Conservation (phyloP, 345 rosid species). For the Rubroshorea leprosula region DNA sequence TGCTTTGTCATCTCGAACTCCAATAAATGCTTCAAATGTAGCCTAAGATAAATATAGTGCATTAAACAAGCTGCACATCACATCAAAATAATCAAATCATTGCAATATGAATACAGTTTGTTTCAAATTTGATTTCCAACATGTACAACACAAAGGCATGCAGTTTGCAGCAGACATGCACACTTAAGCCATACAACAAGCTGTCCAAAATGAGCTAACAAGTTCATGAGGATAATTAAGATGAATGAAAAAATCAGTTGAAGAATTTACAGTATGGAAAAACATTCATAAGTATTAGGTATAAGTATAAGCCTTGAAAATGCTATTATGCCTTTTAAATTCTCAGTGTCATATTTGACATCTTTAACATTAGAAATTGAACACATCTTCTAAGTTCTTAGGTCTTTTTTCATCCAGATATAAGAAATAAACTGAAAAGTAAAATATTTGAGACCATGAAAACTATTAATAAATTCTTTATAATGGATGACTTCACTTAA, state of each 20-base stretch:
- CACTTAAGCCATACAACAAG: background rate
- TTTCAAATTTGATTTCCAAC: background rate
- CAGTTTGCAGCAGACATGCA: background rate
- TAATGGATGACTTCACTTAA: background rate
- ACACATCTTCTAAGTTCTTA: background rate
- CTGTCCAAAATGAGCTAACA: background rate
- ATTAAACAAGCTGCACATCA: background rate
- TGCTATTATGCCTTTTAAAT: background rate
- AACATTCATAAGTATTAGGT: no score
- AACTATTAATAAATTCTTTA: background rate
- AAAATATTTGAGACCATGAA: background rate
- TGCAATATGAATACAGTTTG: background rate
- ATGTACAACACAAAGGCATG: background rate
- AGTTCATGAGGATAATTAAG: background rate
- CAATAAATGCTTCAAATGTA: conserved; percentile 84
- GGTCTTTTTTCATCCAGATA: background rate
- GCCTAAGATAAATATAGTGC: conserved; percentile 38
- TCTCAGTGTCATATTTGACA: background rate
- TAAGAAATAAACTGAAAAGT: background rate
- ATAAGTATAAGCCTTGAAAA: no score
- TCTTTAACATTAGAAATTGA: background rate
- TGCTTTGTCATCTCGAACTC: conserved; percentile 77
- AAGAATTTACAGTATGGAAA: no score
- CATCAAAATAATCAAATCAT: conserved; percentile 3
- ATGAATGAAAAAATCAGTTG: background rate